Conservation (phyloP, 805 yeast genomes). For the Monosporozyma servazzii region DNA sequence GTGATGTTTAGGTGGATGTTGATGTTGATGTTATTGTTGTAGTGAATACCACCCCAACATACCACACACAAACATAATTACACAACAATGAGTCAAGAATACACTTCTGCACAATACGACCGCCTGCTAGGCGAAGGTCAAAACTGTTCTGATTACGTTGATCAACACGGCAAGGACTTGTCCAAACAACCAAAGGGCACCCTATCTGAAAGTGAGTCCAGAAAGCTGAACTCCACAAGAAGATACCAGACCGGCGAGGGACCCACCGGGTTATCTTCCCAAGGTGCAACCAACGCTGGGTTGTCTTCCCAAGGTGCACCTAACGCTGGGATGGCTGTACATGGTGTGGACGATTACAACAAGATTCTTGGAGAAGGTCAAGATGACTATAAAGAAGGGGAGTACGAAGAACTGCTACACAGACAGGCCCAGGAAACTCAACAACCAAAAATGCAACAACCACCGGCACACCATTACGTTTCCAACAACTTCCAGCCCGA, state of each 20-base stretch:
- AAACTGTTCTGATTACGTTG: conserved; percentile 5
- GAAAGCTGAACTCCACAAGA: background rate
- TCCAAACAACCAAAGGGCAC: background rate
- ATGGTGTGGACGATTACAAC: conserved; percentile 3
- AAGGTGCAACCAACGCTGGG: background rate
- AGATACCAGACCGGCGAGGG: background rate
- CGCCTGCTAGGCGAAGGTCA: conserved; percentile 11
- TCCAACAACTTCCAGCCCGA: conserved; percentile 3
- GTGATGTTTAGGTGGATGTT: no score
- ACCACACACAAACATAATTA: background rate
- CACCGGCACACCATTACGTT: background rate
- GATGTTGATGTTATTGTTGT: no score
- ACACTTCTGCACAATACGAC: conserved; percentile 5
- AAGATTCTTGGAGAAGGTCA: conserved; percentile 12
- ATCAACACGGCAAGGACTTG: background rate
- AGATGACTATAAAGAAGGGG: conserved; percentile 5
- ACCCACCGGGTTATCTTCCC: background rate
- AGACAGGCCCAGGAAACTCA: background rate
- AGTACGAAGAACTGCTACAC: background rate
- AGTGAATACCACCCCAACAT: background rate
- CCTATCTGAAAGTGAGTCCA: background rate
- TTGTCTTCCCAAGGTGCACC: background rate
- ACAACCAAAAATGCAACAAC: conserved; percentile 1
- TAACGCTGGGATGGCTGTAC: background rate
- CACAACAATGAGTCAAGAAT: conserved; percentile 1